Base-by-base conservation (phyloP, 768 basidiomycete species). In the Phlegmacium glaucopus region DNA sequence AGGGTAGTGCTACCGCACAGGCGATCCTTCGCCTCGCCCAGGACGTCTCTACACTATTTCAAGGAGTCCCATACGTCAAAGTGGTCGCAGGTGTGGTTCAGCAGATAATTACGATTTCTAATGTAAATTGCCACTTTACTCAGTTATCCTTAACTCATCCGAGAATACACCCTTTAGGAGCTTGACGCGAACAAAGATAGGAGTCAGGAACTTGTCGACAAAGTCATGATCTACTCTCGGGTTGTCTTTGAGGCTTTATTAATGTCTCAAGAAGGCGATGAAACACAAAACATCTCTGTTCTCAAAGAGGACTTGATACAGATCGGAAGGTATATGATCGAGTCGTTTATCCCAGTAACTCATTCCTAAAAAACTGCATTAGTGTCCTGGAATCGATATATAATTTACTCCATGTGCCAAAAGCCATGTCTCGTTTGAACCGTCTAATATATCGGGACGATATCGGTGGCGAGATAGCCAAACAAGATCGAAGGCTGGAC, bases 41-140 rank as follows among this genome's bases (percentile, higher is more conserved):
- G n/a, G 60, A 61, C 12, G 39, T 60, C 9, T 40, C 50, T 4
- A 54, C 50, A 8, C 36, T 53, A 6, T 61, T 66, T 41, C 40
- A 54, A 1, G 50, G 60, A 4, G 58, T 60, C 2, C 61, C 64
- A 16, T 63, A 66, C 35, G 57, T 66, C 13, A 55, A 61, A 41
- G 48, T 54, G 8, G 52, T 66, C 12, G 59, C 58, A 7, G 46
- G 54, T 1, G 27, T 61, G 0, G 54, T 63, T 18, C 52, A 57
- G 38, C 56, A 57, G 30, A 63, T 66, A 9, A 55, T 66, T 9
- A 47, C 57, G 17, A 59, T 66, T n/a, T 53, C 56, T 11, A 52
- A 61, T 36, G 62, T 66, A 22, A 15, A 42, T 38, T 16, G 15
- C 34, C 42, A 22, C 42, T n/a, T 39, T 39, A 26, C 17, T 34